phyloP scores from a whole-genome alignment of 1,284 basidiomycete species.

The Ustilago tritici region DNA sequence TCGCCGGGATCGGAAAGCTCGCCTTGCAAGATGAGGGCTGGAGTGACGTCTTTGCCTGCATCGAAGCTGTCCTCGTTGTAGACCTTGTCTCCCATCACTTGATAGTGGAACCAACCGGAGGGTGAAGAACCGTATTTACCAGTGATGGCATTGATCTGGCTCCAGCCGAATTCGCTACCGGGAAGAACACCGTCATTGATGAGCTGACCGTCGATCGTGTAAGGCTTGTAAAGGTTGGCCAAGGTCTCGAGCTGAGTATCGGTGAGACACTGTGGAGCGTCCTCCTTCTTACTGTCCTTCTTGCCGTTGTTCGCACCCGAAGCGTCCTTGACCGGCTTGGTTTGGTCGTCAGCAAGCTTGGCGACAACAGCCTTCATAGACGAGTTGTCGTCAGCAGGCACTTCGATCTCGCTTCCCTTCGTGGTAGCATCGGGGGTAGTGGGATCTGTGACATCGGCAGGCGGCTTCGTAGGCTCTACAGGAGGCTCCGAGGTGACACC shows the following conservation, averaged over 20 bases:
- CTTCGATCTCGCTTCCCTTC: background rate
- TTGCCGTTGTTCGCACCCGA: conserved; percentile 1
- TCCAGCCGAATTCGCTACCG: conserved; percentile 40
- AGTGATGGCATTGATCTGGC: conserved; percentile 19
- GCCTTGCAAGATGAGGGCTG: conserved; percentile 31
- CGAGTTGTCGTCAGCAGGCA: background rate
- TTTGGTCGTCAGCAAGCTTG: background rate
- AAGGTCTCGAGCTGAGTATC: conserved; percentile 43
- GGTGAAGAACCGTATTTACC: conserved; percentile 30
- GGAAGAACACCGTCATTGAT: conserved; percentile 44
- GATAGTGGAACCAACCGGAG: conserved; percentile 42
- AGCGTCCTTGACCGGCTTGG: background rate
- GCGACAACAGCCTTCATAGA: background rate
- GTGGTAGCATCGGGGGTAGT: background rate
- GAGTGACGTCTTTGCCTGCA: conserved; percentile 25
- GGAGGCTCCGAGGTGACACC: background rate
- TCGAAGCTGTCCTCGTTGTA: conserved; percentile 26
- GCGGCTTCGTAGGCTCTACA: background rate
- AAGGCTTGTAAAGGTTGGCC: conserved; percentile 35
- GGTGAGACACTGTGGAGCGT: conserved; percentile 26
- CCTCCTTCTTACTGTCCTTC: background rate
- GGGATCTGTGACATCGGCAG: background rate
- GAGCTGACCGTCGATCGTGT: conserved; percentile 26
- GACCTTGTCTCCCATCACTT: conserved; percentile 38
- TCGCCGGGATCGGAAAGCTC: conserved; percentile 38